Conservation (phyloP, 192 early-diverging fungal species). For the Paraglomus brasilianum region DNA sequence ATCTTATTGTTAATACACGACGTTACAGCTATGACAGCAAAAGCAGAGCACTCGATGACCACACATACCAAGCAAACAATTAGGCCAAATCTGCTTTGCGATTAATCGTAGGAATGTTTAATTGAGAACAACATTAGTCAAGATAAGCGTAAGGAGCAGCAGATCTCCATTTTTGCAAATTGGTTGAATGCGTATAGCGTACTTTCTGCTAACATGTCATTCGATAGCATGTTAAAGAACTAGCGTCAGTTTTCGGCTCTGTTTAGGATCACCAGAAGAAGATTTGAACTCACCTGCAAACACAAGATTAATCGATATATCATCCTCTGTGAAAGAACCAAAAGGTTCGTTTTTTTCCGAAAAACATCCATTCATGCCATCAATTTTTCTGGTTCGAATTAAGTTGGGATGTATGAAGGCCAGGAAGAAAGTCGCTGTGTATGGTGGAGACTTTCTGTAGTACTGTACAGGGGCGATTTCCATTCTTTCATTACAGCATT, state of each 20-base stretch:
- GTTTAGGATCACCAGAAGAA: conserved; percentile 67
- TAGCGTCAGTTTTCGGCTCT: conserved; percentile 32
- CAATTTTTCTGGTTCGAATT: not conserved
- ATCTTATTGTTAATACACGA: not conserved
- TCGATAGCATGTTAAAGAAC: not conserved
- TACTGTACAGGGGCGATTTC: too few species aligned
- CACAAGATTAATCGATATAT: conserved; percentile 38
- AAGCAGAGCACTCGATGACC: not conserved
- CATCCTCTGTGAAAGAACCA: conserved; percentile 12
- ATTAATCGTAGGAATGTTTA: conserved; percentile 85
- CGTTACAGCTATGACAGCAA: too few species aligned
- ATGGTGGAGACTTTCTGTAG: too few species aligned
- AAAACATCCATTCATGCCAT: conserved; percentile 17
- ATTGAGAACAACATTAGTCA: conserved; percentile 88
- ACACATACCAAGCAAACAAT: conserved; percentile 66
- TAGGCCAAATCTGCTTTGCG: conserved; percentile 87
- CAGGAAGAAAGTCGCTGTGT: too few species aligned
- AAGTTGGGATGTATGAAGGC: too few species aligned
- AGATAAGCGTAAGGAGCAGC: conserved; percentile 83
- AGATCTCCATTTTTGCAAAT: conserved; percentile 86
- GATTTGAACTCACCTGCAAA: conserved; percentile 71
- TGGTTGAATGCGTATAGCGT: conserved; percentile 78
- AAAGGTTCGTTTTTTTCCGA: conserved; percentile 9
- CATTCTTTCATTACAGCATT: too few species aligned
- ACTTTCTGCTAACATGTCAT: conserved; percentile 37